phyloP scores from a whole-genome alignment of 805 yeast genomes.

The Henningerozyma blattae region DNA sequence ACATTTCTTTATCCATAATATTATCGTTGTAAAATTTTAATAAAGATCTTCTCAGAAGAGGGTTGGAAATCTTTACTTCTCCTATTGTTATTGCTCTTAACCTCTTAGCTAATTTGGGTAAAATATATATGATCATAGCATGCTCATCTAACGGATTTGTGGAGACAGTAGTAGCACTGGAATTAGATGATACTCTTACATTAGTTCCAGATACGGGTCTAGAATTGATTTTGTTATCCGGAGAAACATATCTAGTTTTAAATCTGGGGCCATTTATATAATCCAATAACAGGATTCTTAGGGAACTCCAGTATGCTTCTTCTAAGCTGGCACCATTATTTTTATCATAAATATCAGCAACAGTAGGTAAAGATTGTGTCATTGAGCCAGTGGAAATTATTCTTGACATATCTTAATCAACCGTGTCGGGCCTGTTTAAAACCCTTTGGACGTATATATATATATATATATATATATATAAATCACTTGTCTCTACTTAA shows the following conservation, averaged over 20 bases:
- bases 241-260: too few relatives aligned
- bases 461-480: too few relatives aligned
- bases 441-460: too few relatives aligned
- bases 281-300: constrained; percentile 45
- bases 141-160: constrained; percentile 13
- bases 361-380: background rate
- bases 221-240: too few relatives aligned
- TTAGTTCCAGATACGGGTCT: background rate
- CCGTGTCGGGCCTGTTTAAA: too few relatives aligned
- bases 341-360: constrained; percentile 2
- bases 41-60: constrained; percentile 43
- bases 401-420: too few relatives aligned
- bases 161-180: too few relatives aligned
- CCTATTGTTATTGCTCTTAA: constrained; percentile 38
- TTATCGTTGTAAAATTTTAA: constrained; percentile 53
- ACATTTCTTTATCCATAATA: constrained; percentile 30
- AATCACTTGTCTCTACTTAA: too few relatives aligned
- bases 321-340: constrained; percentile 2
- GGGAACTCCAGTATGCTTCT: constrained; percentile 37
- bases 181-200: constrained; percentile 2
- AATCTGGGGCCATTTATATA: constrained; percentile 57
- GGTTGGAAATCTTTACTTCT: constrained; percentile 23
- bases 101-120: constrained; percentile 29
- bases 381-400: too few relatives aligned
- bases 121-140: constrained; percentile 25